Evolutionary conservation across 192 early-diverging fungal genomes (phyloP), one percentile per base, ranked within the genome.

Genomic region (Coemansia sp.): DNA sequence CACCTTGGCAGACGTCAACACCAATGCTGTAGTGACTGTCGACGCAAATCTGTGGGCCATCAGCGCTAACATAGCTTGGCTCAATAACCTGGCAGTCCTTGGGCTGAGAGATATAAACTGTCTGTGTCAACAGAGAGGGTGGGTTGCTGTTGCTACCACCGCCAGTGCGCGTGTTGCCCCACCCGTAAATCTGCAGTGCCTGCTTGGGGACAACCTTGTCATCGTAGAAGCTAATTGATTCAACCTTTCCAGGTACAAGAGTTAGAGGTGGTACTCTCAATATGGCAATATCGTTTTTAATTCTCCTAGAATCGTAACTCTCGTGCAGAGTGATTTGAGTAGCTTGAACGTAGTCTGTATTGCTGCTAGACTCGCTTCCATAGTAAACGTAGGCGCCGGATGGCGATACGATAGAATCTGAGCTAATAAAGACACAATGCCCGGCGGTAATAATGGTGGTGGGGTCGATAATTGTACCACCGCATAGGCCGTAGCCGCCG

Each of bases 1-100:
- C 82, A 12, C 82, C 82, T 41, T 75, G 74, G 63, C 82, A 84
- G 13, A 73, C 82, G 24, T 84, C 82, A 38, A 76, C 77, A 18
- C 82, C 82, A 18, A 84, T 64, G 27, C 63, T 73, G 66, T 79
- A 84, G 74, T 84, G 67, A 54, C 66, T 75, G 40, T 84, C 57
- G 0, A 62, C 74, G 29, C 82, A 84, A 2, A 84, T 79, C 64
- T 73, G 82, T 24, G 65, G 65, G 0, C 65, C 77, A 22, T 84
- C 67, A 16, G 82, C 82, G 27, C 49, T 57, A 3, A 43, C 10
- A 31, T 84, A 84, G 18, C 55, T 36, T 3, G 73, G 52, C 44
- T 76, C 77, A 60, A 84, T 74, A 1, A 66, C 68, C 31, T 79
- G 73, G 77, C 82, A 84, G 41, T 75, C 70, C 20, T 76, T 49